Conservation (phyloP, 177 flowering plant genomes). For the Vitis hybrid region DNA sequence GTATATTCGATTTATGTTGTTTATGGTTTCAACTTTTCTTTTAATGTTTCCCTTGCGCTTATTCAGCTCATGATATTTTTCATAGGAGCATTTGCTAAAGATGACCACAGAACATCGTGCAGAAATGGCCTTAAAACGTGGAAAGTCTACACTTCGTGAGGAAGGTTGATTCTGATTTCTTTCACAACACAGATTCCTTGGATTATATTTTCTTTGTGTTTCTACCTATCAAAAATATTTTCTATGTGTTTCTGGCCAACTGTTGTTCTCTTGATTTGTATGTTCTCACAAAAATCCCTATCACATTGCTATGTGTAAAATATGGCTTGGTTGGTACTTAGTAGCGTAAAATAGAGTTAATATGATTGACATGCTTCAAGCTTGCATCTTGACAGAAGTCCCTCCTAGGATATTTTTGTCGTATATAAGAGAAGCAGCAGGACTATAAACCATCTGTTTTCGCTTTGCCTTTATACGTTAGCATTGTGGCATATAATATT, state of each 20-base stretch:
- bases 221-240: not conserved
- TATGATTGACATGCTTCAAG: no score
- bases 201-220: not conserved
- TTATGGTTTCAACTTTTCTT: not conserved
- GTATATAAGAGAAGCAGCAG: no score
- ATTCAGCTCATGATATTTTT: conserved; percentile 1
- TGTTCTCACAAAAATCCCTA: not conserved
- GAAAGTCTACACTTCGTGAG: conserved; percentile 44
- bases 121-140: conserved; percentile 77
- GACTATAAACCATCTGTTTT: no score
- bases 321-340: no score
- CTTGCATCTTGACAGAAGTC: no score
- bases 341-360: no score
- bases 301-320: no score
- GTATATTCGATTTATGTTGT: not conserved
- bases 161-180: conserved; percentile 41
- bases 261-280: not conserved
- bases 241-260: not conserved
- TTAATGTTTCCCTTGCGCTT: not conserved
- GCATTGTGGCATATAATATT: no score
- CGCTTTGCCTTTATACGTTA: no score
- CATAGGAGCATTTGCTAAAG: conserved; percentile 79
- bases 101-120: conserved; percentile 84
- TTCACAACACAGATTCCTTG: not conserved
- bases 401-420: no score